Evolutionary conservation across 306 rosid genomes (phyloP), one percentile per base, ranked within the genome.

Genomic region (Trifolium fragiferum): DNA sequence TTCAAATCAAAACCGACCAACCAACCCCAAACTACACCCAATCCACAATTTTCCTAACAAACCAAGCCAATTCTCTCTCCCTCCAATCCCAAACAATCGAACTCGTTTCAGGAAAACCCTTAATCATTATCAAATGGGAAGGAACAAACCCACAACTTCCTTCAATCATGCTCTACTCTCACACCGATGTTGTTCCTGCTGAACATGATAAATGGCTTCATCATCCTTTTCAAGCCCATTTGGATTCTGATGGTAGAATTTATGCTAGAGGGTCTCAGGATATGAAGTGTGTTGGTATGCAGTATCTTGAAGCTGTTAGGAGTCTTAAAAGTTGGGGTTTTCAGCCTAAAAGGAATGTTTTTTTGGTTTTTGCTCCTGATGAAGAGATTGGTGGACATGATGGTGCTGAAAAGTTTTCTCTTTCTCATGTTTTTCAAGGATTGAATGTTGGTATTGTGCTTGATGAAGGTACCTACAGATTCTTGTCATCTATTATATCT

Each of bases 211-310:
- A 93, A 60, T 93, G 98, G 98, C 14, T 59, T 49, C 87, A 93
- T 86, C 87, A 62, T 27, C 98, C 97, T 6, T 92, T 91, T 75
- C 23, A 59, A 12, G 97, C 96, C 43, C 87, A 87, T 69, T 19
- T 94, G 14, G 97, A 91, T 35, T 27, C 82, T 4, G 1, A 20
- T 0, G 95, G 96, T 0, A 72, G 77, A 44, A 72, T 91, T 8
- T 87, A 75, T 59, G 97, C 97, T 18, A 74, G 98, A 76, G 97
- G 97, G 19, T 88, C 98, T 3, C 97, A 94, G 81, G 97, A 91
- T 51, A 93, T 90, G 96, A 93, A 94, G 87, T 94, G 98, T 81
- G 94, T 94, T 13, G 91, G 97, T 2, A 68, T 91, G 89, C 98
- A 94, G 82, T 91, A 94, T 79, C 84, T 94, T 18, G 98, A 94